These are phyloP conservation scores for Candida gorgasii DNA, from an alignment of 805 yeast species.

Conservation along the genomic window DNA sequence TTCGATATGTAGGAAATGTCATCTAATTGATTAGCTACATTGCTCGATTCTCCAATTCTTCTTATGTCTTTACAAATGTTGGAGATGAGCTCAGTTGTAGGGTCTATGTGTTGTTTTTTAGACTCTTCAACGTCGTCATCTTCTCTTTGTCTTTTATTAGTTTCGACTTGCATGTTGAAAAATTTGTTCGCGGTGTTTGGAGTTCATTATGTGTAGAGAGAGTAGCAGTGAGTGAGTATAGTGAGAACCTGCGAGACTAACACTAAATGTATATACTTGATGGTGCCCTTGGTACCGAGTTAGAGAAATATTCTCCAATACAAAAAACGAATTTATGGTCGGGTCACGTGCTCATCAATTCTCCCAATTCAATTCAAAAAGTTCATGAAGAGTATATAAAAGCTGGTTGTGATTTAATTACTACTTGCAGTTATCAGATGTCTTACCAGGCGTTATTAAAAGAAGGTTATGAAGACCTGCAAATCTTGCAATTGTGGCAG, in stretches of 20 bases:
- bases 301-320: slow-evolving; percentile 48
- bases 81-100: slow-evolving; percentile 39
- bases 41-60: slow-evolving; percentile 44
- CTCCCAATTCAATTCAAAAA: slow-evolving; percentile 44
- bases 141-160: slow-evolving; percentile 17
- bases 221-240: neutral
- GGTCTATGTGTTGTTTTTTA: slow-evolving; percentile 43
- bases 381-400: slow-evolving; percentile 53
- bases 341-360: slow-evolving; percentile 48
- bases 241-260: neutral
- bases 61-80: slow-evolving; percentile 48
- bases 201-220: too few relatives aligned
- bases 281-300: slow-evolving; percentile 68
- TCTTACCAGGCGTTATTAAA: slow-evolving; percentile 41
- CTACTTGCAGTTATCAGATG: slow-evolving; percentile 64
- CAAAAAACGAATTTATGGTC: slow-evolving; percentile 54
- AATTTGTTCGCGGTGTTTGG: slow-evolving; percentile 2
- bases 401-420: slow-evolving; percentile 56
- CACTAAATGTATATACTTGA: slow-evolving; percentile 35
- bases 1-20: slow-evolving; percentile 66
- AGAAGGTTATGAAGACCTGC: slow-evolving; percentile 18
- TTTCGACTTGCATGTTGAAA: slow-evolving; percentile 11
- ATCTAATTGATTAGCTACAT: slow-evolving; percentile 40
- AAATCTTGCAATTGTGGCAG: slow-evolving; percentile 22
- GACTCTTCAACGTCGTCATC: slow-evolving; percentile 25